Percentiles rank a stretch among this genome's conserved stretches.
phyloP scores from a whole-genome alignment of 371 early-diverging fungal genomes.

The Globomyces sp. region DNA sequence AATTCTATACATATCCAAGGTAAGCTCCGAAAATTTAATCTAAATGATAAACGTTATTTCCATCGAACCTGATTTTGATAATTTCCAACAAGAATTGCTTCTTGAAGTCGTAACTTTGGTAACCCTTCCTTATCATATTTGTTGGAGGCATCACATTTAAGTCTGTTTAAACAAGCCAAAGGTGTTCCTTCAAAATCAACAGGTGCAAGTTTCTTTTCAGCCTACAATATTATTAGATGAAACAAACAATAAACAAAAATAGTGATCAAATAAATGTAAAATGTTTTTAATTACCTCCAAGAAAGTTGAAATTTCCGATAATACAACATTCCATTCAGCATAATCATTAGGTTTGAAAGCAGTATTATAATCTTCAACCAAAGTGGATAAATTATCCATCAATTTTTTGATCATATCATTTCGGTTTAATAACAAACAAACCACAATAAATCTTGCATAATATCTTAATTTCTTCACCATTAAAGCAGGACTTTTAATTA shows the following conservation, averaged over 20 bases:
- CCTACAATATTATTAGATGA: conserved; percentile 38
- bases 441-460: conserved; percentile 94
- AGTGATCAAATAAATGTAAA: conserved; percentile 45
- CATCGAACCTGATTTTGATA: conserved; percentile 68
- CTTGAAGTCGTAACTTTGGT: conserved; percentile 63
- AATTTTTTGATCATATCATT: conserved; percentile 73
- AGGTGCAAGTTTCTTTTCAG: conserved; percentile 82
- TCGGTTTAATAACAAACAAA: conserved; percentile 85
- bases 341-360: conserved; percentile 86
- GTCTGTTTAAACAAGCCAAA: conserved; percentile 62
- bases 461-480: conserved; percentile 96
- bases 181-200: conserved; percentile 56
- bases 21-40: conserved; percentile 94
- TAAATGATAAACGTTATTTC: conserved; percentile 18
- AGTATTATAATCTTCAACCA: conserved; percentile 85
- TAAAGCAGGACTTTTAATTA: conserved; percentile 65
- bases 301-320: conserved; percentile 86
- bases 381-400: conserved; percentile 71
- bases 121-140: conserved; percentile 50
- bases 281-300: conserved; percentile 57
- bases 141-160: conserved; percentile 53
- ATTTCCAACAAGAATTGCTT: conserved; percentile 92
- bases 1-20: conserved; percentile 94
- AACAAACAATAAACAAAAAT: conserved; percentile 73
- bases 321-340: conserved; percentile 89